Conservation (phyloP, 2,329 filamentous ascomycete genomes). For the Diaporthe batatas region DNA sequence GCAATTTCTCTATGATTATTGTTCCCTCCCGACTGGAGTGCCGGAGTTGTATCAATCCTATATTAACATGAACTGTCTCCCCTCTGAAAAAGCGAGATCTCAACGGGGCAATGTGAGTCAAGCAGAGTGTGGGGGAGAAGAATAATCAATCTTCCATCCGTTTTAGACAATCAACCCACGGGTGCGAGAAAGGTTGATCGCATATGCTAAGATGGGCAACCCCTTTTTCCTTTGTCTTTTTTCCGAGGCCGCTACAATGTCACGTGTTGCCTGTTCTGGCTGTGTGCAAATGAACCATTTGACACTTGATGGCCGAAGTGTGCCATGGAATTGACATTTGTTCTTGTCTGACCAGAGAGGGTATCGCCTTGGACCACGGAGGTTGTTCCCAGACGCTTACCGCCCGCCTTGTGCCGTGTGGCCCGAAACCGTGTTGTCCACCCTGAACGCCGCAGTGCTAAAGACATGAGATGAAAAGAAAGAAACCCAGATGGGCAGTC, state of each 20-base stretch:
- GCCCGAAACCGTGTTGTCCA: conserved; percentile 13
- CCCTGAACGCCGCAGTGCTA: conserved; percentile 27
- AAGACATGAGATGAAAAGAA: conserved; percentile 6
- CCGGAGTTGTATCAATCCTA: neutral
- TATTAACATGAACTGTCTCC: conserved; percentile 53
- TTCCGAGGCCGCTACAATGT: neutral
- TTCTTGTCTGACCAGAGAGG: conserved; percentile 25
- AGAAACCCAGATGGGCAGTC: neutral
- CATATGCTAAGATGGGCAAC: conserved; percentile 59
- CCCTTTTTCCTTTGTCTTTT: neutral
- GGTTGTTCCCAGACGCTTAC: conserved; percentile 35
- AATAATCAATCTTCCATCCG: conserved; percentile 58
- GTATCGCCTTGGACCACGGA: conserved; percentile 24
- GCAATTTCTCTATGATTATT: neutral
- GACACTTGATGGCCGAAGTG: neutral
- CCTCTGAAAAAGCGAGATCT: conserved; percentile 61
- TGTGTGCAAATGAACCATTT: too few species aligned
- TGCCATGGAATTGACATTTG: conserved; percentile 29
- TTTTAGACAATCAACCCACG: conserved; percentile 61
- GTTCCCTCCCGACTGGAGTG: neutral
- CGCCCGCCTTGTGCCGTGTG: neutral
- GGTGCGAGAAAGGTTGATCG: conserved; percentile 54
- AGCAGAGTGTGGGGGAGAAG: conserved; percentile 61
- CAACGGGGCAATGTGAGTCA: conserved; percentile 55
- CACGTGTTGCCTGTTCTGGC: neutral